These are phyloP conservation scores for Murraya koenigii DNA, from an alignment of 345 rosid genomes.

Conservation along the genomic window DNA sequence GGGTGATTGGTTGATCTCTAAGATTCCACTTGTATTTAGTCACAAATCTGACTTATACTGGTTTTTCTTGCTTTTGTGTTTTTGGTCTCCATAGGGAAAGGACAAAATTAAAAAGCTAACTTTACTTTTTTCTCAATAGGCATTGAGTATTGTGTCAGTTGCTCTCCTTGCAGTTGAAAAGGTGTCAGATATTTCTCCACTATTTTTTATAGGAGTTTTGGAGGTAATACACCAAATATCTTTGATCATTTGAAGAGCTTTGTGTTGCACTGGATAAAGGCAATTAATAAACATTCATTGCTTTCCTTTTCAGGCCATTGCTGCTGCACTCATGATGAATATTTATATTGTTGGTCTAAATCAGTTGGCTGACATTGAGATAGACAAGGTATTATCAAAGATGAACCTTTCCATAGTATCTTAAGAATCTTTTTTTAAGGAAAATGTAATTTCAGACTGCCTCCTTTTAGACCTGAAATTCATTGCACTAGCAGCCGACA, in stretches of 20 bases:
- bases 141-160: conserved; percentile 87
- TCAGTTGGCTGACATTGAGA: conserved; percentile 85
- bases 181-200: conserved; percentile 69
- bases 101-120: conserved; percentile 2
- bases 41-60: background rate
- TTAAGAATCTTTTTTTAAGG: background rate
- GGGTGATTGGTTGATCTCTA: conserved; percentile 2
- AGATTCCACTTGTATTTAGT: background rate
- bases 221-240: conserved; percentile 47
- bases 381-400: conserved; percentile 68
- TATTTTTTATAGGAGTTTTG: conserved; percentile 64
- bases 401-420: background rate
- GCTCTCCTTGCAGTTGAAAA: conserved; percentile 85
- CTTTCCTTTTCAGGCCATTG: conserved; percentile 64
- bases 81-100: background rate
- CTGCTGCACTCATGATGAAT: conserved; percentile 93
- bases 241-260: background rate
- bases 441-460: background rate
- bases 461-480: background rate
- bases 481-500: background rate
- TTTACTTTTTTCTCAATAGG: conserved; percentile 37
- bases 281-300: background rate
- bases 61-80: background rate
- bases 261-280: background rate
- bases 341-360: conserved; percentile 89